Conservation (phyloP, 75 land plant genomes). For the Picea glauca region DNA sequence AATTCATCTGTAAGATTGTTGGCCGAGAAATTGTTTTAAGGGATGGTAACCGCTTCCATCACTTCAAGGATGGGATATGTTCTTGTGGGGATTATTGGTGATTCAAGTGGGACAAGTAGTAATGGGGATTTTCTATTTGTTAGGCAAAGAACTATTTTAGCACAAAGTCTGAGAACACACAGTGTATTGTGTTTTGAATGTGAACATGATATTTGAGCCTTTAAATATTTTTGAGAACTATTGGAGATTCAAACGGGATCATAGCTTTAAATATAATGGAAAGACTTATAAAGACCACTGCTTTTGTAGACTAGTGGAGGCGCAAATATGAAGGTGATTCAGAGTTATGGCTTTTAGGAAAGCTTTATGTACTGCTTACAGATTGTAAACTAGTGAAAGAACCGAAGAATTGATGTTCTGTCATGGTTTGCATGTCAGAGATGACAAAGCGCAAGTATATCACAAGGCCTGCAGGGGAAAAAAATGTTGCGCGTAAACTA, state of each 20-base stretch:
- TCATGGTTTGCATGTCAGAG: too few species aligned
- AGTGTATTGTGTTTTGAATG: background rate
- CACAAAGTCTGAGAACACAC: background rate
- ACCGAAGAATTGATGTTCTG: too few species aligned
- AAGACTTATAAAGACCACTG: background rate
- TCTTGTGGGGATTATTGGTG: constrained; percentile 10
- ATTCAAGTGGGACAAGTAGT: background rate
- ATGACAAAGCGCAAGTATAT: too few species aligned
- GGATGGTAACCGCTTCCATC: constrained; percentile 1
- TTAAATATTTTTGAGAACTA: background rate
- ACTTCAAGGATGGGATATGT: constrained; percentile 2
- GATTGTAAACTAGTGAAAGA: too few species aligned
- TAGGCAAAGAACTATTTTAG: background rate
- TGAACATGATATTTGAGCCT: background rate
- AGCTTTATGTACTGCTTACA: too few species aligned
- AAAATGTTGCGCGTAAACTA: too few species aligned
- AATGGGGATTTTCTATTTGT: background rate
- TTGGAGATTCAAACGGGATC: background rate
- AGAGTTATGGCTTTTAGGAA: too few species aligned
- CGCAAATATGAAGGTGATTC: too few species aligned
- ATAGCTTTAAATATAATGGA: background rate
- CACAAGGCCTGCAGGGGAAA: too few species aligned
- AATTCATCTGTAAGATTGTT: background rate
- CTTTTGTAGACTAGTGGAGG: background rate
- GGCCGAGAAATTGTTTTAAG: constrained; percentile 5